Conservation (phyloP, 345 rosid genomes). For the Brassica carinata region DNA sequence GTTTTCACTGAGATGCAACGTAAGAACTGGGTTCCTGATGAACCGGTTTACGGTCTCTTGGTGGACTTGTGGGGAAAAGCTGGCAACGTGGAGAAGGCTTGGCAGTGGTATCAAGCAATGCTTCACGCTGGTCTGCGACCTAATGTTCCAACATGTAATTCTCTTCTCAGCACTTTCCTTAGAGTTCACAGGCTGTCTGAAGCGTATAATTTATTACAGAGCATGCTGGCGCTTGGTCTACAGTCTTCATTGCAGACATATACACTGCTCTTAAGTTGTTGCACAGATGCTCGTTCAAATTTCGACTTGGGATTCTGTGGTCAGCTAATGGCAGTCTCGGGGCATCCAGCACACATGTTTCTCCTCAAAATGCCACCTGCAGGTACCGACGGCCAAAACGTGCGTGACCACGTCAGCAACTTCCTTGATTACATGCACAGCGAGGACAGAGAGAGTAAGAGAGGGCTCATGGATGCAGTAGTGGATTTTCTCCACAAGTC, state of each 20-base stretch:
- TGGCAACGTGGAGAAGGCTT: constrained; percentile 82
- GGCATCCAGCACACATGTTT: constrained; percentile 89
- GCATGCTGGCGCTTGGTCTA: constrained; percentile 73
- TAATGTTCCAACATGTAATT: constrained; percentile 94
- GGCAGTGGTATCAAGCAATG: constrained; percentile 94
- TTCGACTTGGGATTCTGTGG: constrained; percentile 76
- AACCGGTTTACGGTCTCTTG: constrained; percentile 90
- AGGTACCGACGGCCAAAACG: constrained; percentile 93
- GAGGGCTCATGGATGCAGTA: constrained; percentile 91
- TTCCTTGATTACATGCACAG: constrained; percentile 93
- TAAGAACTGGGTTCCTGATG: constrained; percentile 93
- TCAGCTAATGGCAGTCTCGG: constrained; percentile 80
- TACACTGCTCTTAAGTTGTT: constrained; percentile 84
- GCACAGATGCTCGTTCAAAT: constrained; percentile 77
- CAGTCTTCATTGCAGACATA: constrained; percentile 83
- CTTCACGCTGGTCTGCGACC: constrained; percentile 77
- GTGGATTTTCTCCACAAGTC: constrained; percentile 96
- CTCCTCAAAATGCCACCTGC: constrained; percentile 80
- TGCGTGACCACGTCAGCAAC: constrained; percentile 70
- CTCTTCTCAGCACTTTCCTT: constrained; percentile 87
- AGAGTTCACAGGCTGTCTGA: constrained; percentile 67
- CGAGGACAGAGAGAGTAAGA: constrained; percentile 97
- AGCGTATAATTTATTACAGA: constrained; percentile 75
- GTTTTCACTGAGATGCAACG: constrained; percentile 80
- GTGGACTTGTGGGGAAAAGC: constrained; percentile 97